Conservation (phyloP, 148 eudicot species). For the Fagopyrum tataricum region DNA sequence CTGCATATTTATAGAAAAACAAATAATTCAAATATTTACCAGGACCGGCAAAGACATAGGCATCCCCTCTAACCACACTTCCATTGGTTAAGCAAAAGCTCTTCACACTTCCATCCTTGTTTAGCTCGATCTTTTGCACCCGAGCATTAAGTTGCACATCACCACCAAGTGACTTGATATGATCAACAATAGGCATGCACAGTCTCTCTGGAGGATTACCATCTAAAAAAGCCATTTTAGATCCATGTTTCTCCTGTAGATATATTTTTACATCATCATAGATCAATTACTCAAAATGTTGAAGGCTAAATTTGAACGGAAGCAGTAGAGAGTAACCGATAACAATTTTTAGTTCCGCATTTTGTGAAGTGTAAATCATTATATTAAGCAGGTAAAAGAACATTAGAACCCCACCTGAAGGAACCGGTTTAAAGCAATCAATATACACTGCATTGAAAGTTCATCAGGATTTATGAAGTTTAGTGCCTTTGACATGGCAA, state of each 20-base stretch:
- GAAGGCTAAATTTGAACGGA: background rate
- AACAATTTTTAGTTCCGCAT: background rate
- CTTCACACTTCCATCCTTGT: conserved; percentile 63
- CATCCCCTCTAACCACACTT: conserved; percentile 61
- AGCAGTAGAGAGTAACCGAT: background rate
- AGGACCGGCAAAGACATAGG: conserved; percentile 85
- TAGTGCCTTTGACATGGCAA: conserved; percentile 99
- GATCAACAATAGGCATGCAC: conserved; percentile 91
- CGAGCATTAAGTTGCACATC: conserved; percentile 77
- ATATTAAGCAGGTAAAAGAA: background rate
- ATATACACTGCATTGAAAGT: conserved; percentile 96
- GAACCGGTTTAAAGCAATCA: conserved; percentile 94
- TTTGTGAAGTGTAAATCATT: background rate
- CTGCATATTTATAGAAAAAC: background rate
- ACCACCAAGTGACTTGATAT: conserved; percentile 76
- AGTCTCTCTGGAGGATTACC: conserved; percentile 98
- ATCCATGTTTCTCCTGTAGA: conserved; percentile 92
- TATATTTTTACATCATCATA: background rate
- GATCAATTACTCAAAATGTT: conserved; percentile 6
- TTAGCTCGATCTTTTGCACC: conserved; percentile 69
- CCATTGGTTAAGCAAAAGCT: conserved; percentile 66
- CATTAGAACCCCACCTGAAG: conserved; percentile 51
- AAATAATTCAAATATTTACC: conserved; percentile 33
- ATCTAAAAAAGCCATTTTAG: conserved; percentile 98
- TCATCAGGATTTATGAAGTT: conserved; percentile 99